phyloP scores from a whole-genome alignment of 371 early-diverging fungal species.

The Mucor piriformis region DNA sequence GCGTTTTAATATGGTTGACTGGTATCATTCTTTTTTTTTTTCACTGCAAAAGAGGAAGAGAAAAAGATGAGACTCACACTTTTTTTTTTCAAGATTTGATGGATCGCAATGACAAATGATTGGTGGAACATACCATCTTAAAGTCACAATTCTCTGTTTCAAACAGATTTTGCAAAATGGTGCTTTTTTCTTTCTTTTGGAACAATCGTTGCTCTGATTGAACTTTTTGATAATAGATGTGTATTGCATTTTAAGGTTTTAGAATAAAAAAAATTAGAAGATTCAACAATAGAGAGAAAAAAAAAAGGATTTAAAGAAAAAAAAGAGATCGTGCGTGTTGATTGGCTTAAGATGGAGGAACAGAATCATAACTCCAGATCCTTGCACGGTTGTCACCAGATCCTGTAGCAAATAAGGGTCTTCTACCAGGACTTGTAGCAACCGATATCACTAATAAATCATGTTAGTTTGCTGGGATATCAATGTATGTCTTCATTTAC shows the following conservation, averaged over 20 bases:
- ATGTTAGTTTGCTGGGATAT: background rate
- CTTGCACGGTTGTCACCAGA: slow-evolving; percentile 90
- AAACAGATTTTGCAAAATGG: background rate
- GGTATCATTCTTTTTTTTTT: too few species aligned
- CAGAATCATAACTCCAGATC: slow-evolving; percentile 77
- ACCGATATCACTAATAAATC: slow-evolving; percentile 77
- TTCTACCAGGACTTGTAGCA: slow-evolving; percentile 74
- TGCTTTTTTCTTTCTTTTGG: background rate
- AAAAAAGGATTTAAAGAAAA: background rate
- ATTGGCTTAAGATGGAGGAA: slow-evolving; percentile 14
- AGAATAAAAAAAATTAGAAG: too few species aligned
- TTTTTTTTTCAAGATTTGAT: background rate
- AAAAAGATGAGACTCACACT: background rate
- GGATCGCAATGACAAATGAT: background rate
- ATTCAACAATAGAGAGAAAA: background rate
- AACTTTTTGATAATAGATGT: too few species aligned
- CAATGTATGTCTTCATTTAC: slow-evolving; percentile 39
- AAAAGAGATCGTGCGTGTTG: background rate
- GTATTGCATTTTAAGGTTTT: background rate
- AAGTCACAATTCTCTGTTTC: background rate
- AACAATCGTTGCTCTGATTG: too few species aligned
- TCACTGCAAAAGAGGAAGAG: background rate
- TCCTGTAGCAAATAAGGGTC: slow-evolving; percentile 89
- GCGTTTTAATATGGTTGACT: slow-evolving; percentile 36
- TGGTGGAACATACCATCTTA: background rate